Evolutionary conservation across 1,284 basidiomycete species (phyloP).

Genomic region (Rhodotorula sp.): DNA sequence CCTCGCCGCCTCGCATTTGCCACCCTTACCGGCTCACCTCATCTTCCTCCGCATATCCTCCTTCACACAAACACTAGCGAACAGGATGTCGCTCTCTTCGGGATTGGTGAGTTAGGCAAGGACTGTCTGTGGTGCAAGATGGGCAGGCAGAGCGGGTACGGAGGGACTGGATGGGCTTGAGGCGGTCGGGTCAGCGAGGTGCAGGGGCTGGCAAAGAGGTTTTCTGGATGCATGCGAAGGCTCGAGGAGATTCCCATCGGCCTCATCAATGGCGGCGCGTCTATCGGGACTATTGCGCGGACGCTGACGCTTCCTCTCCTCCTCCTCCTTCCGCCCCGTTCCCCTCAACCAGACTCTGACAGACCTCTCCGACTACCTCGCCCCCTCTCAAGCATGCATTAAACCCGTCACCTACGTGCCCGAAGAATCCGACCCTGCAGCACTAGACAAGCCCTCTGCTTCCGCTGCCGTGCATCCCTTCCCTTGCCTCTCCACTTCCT

Average conservation of each 20-base stretch:
- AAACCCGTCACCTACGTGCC: slow-evolving; percentile 68
- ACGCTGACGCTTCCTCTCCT: neutral
- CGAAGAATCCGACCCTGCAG: slow-evolving; percentile 43
- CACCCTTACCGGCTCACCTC: neutral
- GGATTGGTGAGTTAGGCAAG: slow-evolving; percentile 18
- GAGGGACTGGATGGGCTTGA: neutral
- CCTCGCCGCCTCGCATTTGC: neutral
- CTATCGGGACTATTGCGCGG: no score
- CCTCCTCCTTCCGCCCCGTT: neutral
- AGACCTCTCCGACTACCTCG: slow-evolving; percentile 97
- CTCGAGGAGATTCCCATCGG: no score
- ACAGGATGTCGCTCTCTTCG: slow-evolving; percentile 31
- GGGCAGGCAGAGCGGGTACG: no score
- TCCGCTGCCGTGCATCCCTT: slow-evolving; percentile 16
- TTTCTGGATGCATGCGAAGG: no score
- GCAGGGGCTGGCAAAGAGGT: no score
- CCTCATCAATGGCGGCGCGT: no score
- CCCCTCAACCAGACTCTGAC: slow-evolving; percentile 65
- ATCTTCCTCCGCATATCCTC: neutral
- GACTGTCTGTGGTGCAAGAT: neutral
- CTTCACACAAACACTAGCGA: neutral
- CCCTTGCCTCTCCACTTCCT: neutral
- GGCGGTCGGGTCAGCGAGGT: no score
- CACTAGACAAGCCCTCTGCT: slow-evolving; percentile 47
- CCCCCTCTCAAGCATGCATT: slow-evolving; percentile 95